phyloP scores from a whole-genome alignment of 441 rosid genomes.

The Hura crepitans region DNA sequence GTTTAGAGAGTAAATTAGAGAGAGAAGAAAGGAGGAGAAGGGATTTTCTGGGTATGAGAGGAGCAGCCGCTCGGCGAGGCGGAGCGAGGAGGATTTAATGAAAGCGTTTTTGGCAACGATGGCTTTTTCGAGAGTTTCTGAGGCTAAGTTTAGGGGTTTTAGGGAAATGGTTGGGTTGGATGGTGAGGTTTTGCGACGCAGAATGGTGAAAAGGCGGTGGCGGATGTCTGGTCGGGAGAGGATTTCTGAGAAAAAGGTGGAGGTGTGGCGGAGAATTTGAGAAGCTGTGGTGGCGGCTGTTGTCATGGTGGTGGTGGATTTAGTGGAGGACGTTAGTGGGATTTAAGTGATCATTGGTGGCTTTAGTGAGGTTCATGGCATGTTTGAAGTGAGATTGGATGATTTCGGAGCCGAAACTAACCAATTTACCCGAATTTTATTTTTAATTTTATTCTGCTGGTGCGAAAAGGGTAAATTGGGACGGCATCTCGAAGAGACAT shows the following conservation, averaged over 20 bases:
- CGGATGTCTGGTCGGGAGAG: slow-evolving; percentile 38
- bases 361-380: background rate
- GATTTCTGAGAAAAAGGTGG: slow-evolving; percentile 33
- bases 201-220: slow-evolving; percentile 33
- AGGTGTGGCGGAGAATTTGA: slow-evolving; percentile 36
- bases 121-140: slow-evolving; percentile 47
- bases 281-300: slow-evolving; percentile 19
- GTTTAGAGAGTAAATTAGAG: slow-evolving; percentile 40
- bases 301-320: background rate
- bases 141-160: slow-evolving; percentile 38
- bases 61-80: slow-evolving; percentile 45
- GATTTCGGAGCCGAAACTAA: background rate
- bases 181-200: slow-evolving; percentile 28
- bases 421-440: background rate
- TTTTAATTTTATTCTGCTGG: slow-evolving; percentile 1
- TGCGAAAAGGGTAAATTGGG: slow-evolving; percentile 8
- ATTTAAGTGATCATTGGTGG: background rate
- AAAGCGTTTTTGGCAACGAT: slow-evolving; percentile 30
- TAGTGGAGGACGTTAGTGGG: background rate
- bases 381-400: background rate
- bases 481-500: no score
- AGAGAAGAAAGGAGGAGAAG: slow-evolving; percentile 46
- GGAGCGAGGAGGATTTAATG: slow-evolving; percentile 43
- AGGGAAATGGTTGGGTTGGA: slow-evolving; percentile 26
- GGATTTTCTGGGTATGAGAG: slow-evolving; percentile 35